Base-by-base conservation (phyloP, 805 yeast species). In the Candida takata region DNA sequence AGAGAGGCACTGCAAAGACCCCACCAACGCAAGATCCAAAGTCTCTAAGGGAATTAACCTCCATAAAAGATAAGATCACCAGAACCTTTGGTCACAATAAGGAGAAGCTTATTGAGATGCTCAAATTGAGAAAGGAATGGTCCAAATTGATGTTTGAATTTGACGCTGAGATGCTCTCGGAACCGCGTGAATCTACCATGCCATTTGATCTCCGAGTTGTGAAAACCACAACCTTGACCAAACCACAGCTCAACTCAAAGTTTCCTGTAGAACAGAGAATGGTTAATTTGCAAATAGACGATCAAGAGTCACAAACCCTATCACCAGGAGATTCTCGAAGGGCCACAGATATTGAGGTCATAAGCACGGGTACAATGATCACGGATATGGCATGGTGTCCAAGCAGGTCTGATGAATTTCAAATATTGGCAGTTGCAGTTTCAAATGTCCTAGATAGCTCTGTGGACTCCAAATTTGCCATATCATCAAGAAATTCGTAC, bases 311-410 rank as follows among this genome's bases (percentile, higher is more conserved):
- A 10, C 15, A 24, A 12, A 25, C 10, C 10, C 38, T 57, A 30
- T 29, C 33, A 1, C 30, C 43, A 1, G 55, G 48, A 16, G 52
- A 43, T 5, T 40, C 36, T 3, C 13, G 33, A 1, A 13, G 20
- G 3, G 36, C 49, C 6, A 56, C 71, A 20, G 55, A 50, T 13
- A 72, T 72, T 0, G 48, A 62, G 8, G 57, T 72, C 3, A 33
- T 70, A 13, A 72, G 74, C 44, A 58, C 66, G 0, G 82, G 83
- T 1, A 73, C 74, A 0, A 54, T 67, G 8, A 59, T 77, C 1
- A 69, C 81, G 0, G 69, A 74, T 15, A 48, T 70, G 38, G 67
- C 70, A 8, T 79, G 85, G 85, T 45, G 65, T 6, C 64, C 61
- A 1, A 42, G 37, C 35, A 55, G 24, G 18, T 41, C 47, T 3